Percentiles rank a stretch among this genome's conserved stretches.
Conservation (phyloP, 2,329 filamentous ascomycete species). For the Claviceps pusilla region DNA sequence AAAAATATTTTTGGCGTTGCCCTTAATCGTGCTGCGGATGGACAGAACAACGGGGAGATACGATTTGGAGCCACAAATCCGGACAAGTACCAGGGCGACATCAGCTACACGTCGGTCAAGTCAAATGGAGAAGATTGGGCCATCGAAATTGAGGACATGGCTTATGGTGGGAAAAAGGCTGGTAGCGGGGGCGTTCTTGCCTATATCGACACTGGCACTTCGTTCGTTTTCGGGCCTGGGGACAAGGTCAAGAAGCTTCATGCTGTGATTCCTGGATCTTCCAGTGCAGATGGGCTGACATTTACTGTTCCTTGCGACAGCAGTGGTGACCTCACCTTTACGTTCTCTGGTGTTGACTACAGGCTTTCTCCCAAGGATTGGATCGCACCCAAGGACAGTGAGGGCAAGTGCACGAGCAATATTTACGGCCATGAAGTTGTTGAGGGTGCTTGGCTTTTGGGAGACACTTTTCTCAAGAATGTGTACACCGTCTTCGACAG, state of each 20-base stretch:
- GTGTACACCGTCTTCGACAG: slow-evolving; percentile 77
- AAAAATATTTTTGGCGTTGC: slow-evolving; percentile 57
- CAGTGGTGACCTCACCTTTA: slow-evolving; percentile 42
- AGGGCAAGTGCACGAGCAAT: slow-evolving; percentile 50
- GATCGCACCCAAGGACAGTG: slow-evolving; percentile 32
- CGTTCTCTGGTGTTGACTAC: slow-evolving; percentile 54
- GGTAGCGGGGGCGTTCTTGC: slow-evolving; percentile 42
- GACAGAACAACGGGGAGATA: slow-evolving; percentile 56
- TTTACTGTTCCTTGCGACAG: slow-evolving; percentile 63
- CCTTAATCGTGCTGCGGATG: slow-evolving; percentile 52
- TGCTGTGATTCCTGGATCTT: slow-evolving; percentile 46
- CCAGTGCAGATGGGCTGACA: slow-evolving; percentile 40
- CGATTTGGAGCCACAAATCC: slow-evolving; percentile 59
- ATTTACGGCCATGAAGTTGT: slow-evolving; percentile 60
- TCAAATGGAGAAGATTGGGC: slow-evolving; percentile 51
- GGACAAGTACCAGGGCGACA: slow-evolving; percentile 49
- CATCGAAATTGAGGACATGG: slow-evolving; percentile 51
- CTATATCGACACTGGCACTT: slow-evolving; percentile 75
- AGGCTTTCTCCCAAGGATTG: slow-evolving; percentile 57
- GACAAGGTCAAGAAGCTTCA: slow-evolving; percentile 55
- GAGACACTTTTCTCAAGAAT: slow-evolving; percentile 77
- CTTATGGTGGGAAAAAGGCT: slow-evolving; percentile 43
- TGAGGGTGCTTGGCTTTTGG: slow-evolving; percentile 58
- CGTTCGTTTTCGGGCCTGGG: slow-evolving; percentile 58
- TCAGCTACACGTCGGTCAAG: slow-evolving; percentile 47